Conservation (phyloP, 108 stramenopile species). For the Nitzschia sp. region DNA sequence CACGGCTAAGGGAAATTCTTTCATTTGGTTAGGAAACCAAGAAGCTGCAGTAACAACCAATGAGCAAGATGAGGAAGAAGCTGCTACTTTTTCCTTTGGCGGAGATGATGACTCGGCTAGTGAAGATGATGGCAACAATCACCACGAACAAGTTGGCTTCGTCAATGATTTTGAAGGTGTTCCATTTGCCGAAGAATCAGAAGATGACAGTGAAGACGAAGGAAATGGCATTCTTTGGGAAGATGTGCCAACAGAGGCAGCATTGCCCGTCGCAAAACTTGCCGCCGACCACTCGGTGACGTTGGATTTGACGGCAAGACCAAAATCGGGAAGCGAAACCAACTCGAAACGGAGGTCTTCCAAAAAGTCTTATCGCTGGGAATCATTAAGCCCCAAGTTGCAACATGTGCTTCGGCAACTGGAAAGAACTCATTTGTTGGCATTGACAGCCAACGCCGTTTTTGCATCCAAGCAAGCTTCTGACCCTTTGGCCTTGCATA, state of each 20-base stretch:
- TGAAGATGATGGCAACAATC: neutral
- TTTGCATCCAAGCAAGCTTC: conserved; percentile 37
- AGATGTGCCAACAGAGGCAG: conserved; percentile 11
- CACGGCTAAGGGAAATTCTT: too few species aligned
- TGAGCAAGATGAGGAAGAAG: neutral
- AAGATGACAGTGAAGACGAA: conserved; percentile 34
- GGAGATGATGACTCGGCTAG: conserved; percentile 7
- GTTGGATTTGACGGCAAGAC: conserved; percentile 8
- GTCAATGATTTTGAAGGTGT: conserved; percentile 18
- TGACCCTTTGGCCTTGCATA: conserved; percentile 16
- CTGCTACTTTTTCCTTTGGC: neutral
- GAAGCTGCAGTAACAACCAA: neutral
- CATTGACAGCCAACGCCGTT: conserved; percentile 31
- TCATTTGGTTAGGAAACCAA: neutral
- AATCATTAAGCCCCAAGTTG: conserved; percentile 40
- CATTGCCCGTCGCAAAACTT: neutral
- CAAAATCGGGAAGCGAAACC: conserved; percentile 20
- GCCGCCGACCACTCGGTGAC: conserved; percentile 8
- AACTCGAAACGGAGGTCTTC: conserved; percentile 2
- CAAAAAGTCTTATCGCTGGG: conserved; percentile 34
- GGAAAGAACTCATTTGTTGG: conserved; percentile 54
- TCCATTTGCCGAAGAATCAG: conserved; percentile 2
- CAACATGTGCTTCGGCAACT: conserved; percentile 42
- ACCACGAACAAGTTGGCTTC: conserved; percentile 1
- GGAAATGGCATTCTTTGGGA: conserved; percentile 39